Evolutionary conservation across 768 basidiomycete species (phyloP).

Genomic region (Boletus speciosus): DNA sequence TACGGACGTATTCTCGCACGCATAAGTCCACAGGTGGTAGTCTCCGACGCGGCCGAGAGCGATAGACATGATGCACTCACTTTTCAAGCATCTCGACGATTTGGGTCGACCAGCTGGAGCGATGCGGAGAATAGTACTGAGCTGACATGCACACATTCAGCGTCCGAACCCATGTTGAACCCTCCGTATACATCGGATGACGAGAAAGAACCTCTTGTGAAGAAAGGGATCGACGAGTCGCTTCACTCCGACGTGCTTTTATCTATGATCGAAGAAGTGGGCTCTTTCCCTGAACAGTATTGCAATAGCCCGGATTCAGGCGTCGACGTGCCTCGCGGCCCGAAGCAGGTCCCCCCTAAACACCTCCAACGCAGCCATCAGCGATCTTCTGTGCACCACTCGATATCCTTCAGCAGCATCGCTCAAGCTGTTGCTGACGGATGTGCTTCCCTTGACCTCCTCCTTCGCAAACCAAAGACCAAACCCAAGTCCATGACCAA

Average conservation of each 20-base stretch:
- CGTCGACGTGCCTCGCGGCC: background rate
- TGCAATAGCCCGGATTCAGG: background rate
- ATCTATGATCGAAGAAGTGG: constrained; percentile 11
- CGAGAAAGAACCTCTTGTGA: constrained; percentile 4
- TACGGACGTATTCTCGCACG: constrained; percentile 6
- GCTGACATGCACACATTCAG: background rate
- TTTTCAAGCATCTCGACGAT: background rate
- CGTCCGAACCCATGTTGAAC: constrained; percentile 11
- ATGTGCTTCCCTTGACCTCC: constrained; percentile 14
- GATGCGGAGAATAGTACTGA: background rate
- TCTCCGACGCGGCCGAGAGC: background rate
- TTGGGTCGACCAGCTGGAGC: background rate
- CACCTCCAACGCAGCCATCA: constrained; percentile 3
- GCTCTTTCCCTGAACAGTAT: background rate
- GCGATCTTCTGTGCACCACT: constrained; percentile 13
- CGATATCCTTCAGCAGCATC: constrained; percentile 16
- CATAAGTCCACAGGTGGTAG: background rate
- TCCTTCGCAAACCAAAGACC: constrained; percentile 13
- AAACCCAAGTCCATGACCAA: background rate
- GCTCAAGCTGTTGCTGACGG: constrained; percentile 12
- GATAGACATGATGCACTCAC: background rate
- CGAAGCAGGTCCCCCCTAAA: background rate
- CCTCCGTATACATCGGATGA: background rate
- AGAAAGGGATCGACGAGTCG: constrained; percentile 6
- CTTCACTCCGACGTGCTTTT: constrained; percentile 12